These are phyloP conservation scores for Boletus rubescentipes DNA, from an alignment of 768 basidiomycete genomes.

Conservation along the genomic window DNA sequence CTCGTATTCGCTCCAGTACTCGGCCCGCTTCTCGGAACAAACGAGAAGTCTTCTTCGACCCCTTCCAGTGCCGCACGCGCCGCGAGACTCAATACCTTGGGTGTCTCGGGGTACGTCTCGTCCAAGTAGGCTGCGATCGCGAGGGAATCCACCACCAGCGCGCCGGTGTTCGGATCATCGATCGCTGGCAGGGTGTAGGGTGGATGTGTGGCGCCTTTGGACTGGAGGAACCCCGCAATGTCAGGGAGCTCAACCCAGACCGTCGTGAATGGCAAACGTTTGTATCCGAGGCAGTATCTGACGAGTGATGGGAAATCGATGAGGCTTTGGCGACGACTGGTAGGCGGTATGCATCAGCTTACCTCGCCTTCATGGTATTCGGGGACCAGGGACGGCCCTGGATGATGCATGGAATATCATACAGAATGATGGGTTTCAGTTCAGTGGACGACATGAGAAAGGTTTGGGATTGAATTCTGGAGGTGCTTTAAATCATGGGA, in stretches of 20 bases:
- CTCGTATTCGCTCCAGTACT: not conserved
- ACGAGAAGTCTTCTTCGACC: slow-evolving; percentile 21
- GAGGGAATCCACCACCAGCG: slow-evolving; percentile 41
- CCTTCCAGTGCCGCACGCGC: slow-evolving; percentile 34
- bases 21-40: not conserved
- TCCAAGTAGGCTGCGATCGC: slow-evolving; percentile 54
- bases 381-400: slow-evolving; percentile 38
- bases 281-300: slow-evolving; percentile 19
- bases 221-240: slow-evolving; percentile 34
- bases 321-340: no score
- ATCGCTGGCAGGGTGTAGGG: slow-evolving; percentile 50
- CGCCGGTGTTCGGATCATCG: slow-evolving; percentile 42
- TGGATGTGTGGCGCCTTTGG: slow-evolving; percentile 24
- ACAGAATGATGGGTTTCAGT: slow-evolving; percentile 31
- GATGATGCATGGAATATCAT: slow-evolving; percentile 34
- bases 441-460: slow-evolving; percentile 10
- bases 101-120: slow-evolving; percentile 44
- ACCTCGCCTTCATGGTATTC: slow-evolving; percentile 27
- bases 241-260: slow-evolving; percentile 40
- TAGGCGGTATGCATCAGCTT: no score
- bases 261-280: slow-evolving; percentile 12
- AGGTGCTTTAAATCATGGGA: no score
- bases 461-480: not conserved
- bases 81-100: slow-evolving; percentile 36
- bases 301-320: not conserved